A percentile compares a stretch with the other conserved stretches of the same genome.
Evolutionary conservation across 2,329 filamentous ascomycete genomes (phyloP).

Genomic region (Colletotrichum sp.): DNA sequence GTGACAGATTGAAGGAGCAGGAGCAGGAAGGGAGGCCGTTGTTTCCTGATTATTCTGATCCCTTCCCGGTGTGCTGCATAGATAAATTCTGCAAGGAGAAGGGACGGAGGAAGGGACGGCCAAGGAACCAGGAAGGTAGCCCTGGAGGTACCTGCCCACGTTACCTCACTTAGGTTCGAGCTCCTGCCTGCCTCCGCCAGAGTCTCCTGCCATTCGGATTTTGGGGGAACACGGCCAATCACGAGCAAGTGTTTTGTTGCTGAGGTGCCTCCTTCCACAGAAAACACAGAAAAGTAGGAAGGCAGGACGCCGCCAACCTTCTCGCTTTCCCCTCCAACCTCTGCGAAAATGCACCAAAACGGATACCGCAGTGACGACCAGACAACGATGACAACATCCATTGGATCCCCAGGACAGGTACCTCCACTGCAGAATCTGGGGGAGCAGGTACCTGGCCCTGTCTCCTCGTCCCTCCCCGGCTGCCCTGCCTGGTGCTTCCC

Average conservation of each 20-base stretch:
- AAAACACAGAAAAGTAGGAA: not conserved
- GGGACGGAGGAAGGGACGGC: not conserved
- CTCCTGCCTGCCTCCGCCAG: not conserved
- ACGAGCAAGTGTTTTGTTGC: not conserved
- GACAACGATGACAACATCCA: not conserved
- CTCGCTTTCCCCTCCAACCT: not conserved
- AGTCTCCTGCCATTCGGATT: not conserved
- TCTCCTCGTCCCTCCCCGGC: not conserved
- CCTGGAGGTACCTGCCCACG: too few relatives aligned
- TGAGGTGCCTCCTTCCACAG: not conserved
- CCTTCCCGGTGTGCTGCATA: not conserved
- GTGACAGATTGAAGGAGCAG: not conserved
- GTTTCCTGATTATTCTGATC: not conserved
- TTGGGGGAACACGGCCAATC: not conserved
- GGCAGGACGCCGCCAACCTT: not conserved
- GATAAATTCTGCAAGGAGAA: not conserved
- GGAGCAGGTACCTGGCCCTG: not conserved
- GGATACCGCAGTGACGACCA: not conserved
- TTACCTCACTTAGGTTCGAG: not conserved
- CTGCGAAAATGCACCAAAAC: not conserved
- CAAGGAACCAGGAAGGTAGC: not conserved
- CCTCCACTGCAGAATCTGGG: not conserved
- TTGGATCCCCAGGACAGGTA: not conserved
- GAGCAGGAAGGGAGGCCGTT: not conserved
- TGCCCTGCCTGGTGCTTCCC: not conserved